Base-by-base conservation (phyloP, 108 stramenopile genomes). In the Pseudonitzschia multiseries region DNA sequence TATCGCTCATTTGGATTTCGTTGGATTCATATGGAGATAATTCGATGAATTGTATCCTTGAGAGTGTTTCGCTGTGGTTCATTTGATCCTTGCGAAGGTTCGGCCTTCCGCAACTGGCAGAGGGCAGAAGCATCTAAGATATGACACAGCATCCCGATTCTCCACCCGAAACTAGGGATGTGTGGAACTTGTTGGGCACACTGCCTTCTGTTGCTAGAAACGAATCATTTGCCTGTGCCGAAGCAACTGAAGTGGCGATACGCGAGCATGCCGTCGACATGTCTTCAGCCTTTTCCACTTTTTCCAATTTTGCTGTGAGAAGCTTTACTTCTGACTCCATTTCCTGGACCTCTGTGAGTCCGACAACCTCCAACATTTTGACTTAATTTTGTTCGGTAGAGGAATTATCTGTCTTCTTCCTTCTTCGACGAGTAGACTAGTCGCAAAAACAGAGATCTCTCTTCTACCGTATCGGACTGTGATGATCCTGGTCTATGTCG, bases 71-170 rank as follows among this genome's bases (percentile, higher is more conserved):
- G 54, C 12, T 13, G 26, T 21, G 2, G 54, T 21, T 1, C 9
- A 32, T 48, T 21, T 12, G 51, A 26, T 51, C 29, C 40, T 72
- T 71, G 26, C 17, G 65, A 10, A 48, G 46, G 36, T 28, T 8
- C 36, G 20, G 8, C 12, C 29, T 2, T 64, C 13, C 6, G 61
- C 18, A 2, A 36, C 4, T 17, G 42, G 4, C 1, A 29, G 32
- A 32, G 27, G 8, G n/a, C n/a, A n/a, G n/a, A n/a, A 9, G 29
- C 21, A 62, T 62, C 62, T 76, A 83, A 27, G 73, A 77, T 20
- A 80, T 59, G n/a, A 77, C 76, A 65, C 84, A 85, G 61, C 84
- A 85, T 22, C 83, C 80, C 27, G 56, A 54, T 68, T 76, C 82
- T 20, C 77, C 83, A 5, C 78, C 42, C 32, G 69, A 42, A 32